Evolutionary conservation across 1,284 basidiomycete genomes (phyloP).

Genomic region (Cryptococcus wingfieldii): DNA sequence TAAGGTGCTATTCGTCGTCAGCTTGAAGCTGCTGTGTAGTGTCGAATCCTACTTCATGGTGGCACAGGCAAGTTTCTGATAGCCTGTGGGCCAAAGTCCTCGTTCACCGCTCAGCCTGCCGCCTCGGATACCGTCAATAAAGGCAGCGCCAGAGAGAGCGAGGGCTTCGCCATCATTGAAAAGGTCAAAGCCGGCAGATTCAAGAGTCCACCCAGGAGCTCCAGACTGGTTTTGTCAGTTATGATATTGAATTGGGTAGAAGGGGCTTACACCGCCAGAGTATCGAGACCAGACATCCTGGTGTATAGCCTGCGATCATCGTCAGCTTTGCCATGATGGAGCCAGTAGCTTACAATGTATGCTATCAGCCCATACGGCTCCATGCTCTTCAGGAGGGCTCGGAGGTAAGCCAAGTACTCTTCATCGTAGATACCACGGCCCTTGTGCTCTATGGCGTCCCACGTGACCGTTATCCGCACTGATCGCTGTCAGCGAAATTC

Average conservation of each 20-base stretch:
- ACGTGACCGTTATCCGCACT: constrained; percentile 88
- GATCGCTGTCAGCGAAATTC: background rate
- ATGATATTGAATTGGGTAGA: background rate
- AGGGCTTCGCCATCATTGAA: constrained; percentile 54
- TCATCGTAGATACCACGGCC: constrained; percentile 80
- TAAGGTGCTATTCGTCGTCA: constrained; percentile 56
- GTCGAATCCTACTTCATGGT: constrained; percentile 69
- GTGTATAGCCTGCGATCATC: constrained; percentile 57
- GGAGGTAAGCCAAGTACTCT: constrained; percentile 78
- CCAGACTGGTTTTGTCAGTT: constrained; percentile 55
- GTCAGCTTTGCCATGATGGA: background rate
- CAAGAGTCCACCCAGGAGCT: constrained; percentile 86
- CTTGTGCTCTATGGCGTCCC: constrained; percentile 92
- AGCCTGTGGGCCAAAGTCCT: constrained; percentile 77
- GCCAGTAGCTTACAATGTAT: constrained; percentile 67
- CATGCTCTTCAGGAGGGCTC: constrained; percentile 66
- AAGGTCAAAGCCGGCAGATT: constrained; percentile 73
- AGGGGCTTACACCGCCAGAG: constrained; percentile 64
- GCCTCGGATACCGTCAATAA: constrained; percentile 67
- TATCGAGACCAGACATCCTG: constrained; percentile 96
- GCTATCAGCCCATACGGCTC: constrained; percentile 74
- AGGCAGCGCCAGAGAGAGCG: constrained; percentile 76
- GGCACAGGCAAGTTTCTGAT: constrained; percentile 79
- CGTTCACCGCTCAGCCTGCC: constrained; percentile 56
- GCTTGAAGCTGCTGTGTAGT: constrained; percentile 4